Evolutionary conservation across 352 stramenopile genomes (phyloP).

Genomic region (Phytopythium sindhum): DNA sequence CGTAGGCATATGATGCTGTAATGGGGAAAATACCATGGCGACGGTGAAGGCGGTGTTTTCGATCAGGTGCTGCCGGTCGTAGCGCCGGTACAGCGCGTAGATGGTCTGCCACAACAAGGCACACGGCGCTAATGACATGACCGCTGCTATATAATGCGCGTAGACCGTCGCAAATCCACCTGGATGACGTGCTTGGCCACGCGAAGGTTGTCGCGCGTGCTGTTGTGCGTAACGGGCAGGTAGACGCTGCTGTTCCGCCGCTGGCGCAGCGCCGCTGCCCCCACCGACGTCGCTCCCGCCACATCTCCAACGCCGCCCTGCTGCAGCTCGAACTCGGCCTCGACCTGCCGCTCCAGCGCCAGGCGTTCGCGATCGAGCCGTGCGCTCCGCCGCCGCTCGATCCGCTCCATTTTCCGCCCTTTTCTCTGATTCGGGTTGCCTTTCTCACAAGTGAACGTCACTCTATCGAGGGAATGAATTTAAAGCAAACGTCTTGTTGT

Average conservation of each 20-base stretch:
- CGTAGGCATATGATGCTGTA: not conserved
- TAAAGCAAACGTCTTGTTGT: too few species aligned
- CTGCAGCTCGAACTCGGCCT: constrained; percentile 26
- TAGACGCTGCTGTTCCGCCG: constrained; percentile 37
- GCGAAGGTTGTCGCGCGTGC: constrained; percentile 25
- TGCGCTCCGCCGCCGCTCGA: constrained; percentile 31
- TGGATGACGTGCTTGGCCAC: constrained; percentile 56
- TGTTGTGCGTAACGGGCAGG: constrained; percentile 22
- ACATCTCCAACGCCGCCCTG: not conserved
- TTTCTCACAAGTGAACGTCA: not conserved
- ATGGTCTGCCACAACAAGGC: constrained; percentile 31
- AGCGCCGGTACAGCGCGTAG: constrained; percentile 56
- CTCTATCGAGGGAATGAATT: not conserved
- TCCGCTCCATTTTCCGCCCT: constrained; percentile 1
- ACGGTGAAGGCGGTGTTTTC: constrained; percentile 58
- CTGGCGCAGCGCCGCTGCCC: constrained; percentile 8
- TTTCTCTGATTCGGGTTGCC: constrained; percentile 1
- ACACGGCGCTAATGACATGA: not conserved
- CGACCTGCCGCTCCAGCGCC: constrained; percentile 43
- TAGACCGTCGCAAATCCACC: constrained; percentile 10
- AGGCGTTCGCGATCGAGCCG: constrained; percentile 45
- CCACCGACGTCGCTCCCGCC: constrained; percentile 5
- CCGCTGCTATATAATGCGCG: too few species aligned
- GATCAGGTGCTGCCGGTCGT: constrained; percentile 52
- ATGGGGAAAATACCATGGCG: constrained; percentile 27